Base-by-base conservation (phyloP, 805 yeast species). In the Kodamaea nitidulidarum region DNA sequence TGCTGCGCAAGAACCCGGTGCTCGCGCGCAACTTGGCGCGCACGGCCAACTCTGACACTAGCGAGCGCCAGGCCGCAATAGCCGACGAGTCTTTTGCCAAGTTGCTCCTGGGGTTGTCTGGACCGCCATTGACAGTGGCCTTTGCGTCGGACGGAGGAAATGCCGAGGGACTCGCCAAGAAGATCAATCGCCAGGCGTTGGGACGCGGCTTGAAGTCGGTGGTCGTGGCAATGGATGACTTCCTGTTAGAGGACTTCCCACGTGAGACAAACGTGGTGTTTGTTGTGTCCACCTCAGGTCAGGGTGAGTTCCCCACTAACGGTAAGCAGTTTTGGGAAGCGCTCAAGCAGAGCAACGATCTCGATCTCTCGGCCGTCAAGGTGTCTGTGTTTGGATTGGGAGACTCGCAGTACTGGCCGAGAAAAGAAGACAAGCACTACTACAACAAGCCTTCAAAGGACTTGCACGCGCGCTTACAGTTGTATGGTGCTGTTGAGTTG, bases 111-210 rank as follows among this genome's bases (percentile, higher is more conserved):
- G 95, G 95, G 16, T 71, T 91, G 43, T 78, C 88, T 22, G 97
- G 98, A 25, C 96, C 96, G 22, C 97, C 97, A 36, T 61, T 88
- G 45, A 81, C 91, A 9, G 75, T 88, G 45, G 81, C 88, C 15
- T 88, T 76, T 63, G 96, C 96, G 4, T 86, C 95, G 15, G 96
- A 88, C 56, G 95, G 95, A 56, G 96, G 96, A 37, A 84, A 79
- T 50, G 96, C 95, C 31, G 84, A 84, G 54, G 73, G 71, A 33
- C 70, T 88, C n/a, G 95, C 95, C 26, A 83, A 81, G 59, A 79
- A 86, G 55, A 68, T 88, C 43, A 81, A 80, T 41, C 73, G 83
- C 48, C 83, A 95, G 49, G 95, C 93, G 11, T 67, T 81, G 48
- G 84, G 81, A 21, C 76, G 95, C 51, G 95, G 91, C 22, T 72